Evolutionary conservation across 257 asterid genomes (phyloP), one percentile per base, ranked within the genome.

Genomic region (Primulina tabacum): DNA sequence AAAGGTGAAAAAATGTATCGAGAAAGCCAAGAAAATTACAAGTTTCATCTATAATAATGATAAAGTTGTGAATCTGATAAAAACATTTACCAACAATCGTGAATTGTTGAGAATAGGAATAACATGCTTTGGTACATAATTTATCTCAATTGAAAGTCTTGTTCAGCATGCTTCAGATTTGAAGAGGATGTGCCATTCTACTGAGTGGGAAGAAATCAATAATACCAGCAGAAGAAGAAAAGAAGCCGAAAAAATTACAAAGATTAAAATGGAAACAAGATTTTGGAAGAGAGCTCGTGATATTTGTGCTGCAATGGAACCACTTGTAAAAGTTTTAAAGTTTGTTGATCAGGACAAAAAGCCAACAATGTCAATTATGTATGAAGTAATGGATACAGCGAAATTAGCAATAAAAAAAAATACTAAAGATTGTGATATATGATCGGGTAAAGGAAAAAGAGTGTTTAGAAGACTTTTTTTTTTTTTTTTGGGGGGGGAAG

Each of bases 31-130:
- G 6, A 16, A 28, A 21, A 52, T 50, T 2, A 52, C 50, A 11
- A 67, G 29, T 8, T 67, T 67, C 3, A 52, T 52, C 2, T 67
- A 52, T 3, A 67, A n/a, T 3, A 67, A 52, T 67, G n/a, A 67
- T 21, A 67, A 29, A 52, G 30, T 67, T 26, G 62, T 50, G 34
- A 67, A 67, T 29, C 21, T 29, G 0, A 67, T 14, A 30, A 67
- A 67, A 28, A 8, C 0, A 14, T 29, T 12, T 14, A 28, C 28
- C 6, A 67, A 67, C 5, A 20, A 29, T 29, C 52, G 8, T 5
- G 62, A 67, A 4, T 47, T 52, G 4, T 18, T 16, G n/a, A 24
- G 40, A 17, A 11, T n/a, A 2, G 4, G 68, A 7, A 64, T 64
- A 4, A 64, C 55, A 2, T 1, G 6, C 33, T 34, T 30, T 32